Evolutionary conservation across 371 early-diverging fungal genomes (phyloP).

Genomic region (Dinochytrium kinnereticum): DNA sequence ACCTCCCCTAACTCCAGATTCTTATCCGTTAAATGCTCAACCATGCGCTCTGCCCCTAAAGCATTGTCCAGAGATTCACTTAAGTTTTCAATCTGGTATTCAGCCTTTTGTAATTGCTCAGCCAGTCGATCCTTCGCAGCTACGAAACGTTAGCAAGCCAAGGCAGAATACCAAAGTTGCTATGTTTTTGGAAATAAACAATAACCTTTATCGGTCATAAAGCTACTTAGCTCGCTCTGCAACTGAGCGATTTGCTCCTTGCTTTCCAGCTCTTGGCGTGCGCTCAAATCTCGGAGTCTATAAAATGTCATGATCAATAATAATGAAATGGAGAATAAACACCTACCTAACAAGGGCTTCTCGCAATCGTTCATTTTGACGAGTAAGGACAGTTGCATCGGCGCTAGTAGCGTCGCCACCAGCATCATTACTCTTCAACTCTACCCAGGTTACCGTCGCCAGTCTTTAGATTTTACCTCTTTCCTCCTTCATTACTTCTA

Average conservation of each 20-base stretch:
- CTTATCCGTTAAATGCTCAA: conserved; percentile 78
- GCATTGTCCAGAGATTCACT: conserved; percentile 84
- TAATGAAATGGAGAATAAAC: not conserved
- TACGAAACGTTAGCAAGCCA: conserved; percentile 12
- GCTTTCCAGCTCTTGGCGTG: conserved; percentile 74
- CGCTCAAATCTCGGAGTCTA: conserved; percentile 81
- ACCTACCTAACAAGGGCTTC: conserved; percentile 75
- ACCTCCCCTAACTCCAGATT: conserved; percentile 76
- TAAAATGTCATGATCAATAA: conserved; percentile 1
- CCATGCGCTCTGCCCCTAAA: conserved; percentile 78
- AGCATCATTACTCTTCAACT: not conserved
- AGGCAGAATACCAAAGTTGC: not conserved
- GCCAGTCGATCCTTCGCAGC: conserved; percentile 64
- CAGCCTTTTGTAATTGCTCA: conserved; percentile 64
- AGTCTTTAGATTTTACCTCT: not conserved
- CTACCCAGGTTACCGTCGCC: too few species aligned
- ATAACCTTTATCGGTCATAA: conserved; percentile 59
- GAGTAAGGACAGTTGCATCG: conserved; percentile 45
- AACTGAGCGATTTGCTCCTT: conserved; percentile 66
- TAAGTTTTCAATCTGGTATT: conserved; percentile 78
- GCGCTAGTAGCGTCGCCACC: not conserved
- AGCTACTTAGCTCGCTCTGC: conserved; percentile 70
- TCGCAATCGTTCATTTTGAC: conserved; percentile 86
- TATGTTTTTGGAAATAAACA: not conserved
- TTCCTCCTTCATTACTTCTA: conserved; percentile 60